Evolutionary conservation across 192 early-diverging fungal species (phyloP).

Genomic region (Cetraspora pellucida): DNA sequence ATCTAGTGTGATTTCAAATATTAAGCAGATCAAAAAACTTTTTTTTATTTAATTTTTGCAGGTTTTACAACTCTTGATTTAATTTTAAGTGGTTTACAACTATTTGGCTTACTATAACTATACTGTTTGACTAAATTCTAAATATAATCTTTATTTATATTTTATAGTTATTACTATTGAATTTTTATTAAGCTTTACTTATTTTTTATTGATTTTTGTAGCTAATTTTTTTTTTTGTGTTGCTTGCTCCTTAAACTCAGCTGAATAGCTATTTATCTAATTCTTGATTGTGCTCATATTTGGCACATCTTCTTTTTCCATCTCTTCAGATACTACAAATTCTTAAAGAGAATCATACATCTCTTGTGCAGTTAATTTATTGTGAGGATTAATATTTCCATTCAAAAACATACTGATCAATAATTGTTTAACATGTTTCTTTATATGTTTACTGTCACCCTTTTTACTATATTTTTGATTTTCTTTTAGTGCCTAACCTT

Average conservation of each 20-base stretch:
- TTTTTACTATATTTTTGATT: background rate
- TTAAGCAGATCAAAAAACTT: no score
- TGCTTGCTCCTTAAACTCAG: background rate
- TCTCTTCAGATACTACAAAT: background rate
- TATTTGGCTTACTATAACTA: no score
- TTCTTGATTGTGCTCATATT: background rate
- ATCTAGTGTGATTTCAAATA: no score
- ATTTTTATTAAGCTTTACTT: no score
- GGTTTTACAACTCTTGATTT: no score
- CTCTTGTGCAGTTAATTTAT: background rate
- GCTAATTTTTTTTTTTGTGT: background rate
- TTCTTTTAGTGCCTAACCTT: background rate
- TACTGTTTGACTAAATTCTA: no score
- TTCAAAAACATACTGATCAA: background rate
- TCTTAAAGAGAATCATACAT: background rate
- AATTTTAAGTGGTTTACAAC: no score
- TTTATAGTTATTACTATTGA: no score
- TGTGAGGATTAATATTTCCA: background rate
- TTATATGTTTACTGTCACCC: background rate
- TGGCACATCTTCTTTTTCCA: background rate
- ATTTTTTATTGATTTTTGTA: no score
- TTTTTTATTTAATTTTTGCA: no score
- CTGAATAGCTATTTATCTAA: background rate
- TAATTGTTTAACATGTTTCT: background rate
- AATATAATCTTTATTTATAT: no score